Base-by-base conservation (phyloP, 768 basidiomycete genomes). In the Kwoniella bestiolae region DNA sequence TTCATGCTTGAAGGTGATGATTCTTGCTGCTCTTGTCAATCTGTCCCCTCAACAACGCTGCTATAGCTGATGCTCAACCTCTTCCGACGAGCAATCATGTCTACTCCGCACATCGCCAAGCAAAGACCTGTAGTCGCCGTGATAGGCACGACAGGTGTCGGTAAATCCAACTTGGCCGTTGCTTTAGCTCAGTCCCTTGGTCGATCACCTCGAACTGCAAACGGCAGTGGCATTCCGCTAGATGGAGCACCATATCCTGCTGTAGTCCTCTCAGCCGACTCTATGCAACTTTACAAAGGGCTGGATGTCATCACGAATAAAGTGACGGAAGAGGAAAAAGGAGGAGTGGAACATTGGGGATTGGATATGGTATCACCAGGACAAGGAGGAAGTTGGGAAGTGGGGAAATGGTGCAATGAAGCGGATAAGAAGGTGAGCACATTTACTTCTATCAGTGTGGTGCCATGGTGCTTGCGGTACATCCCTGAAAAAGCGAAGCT, bases 301-400 rank as follows among this genome's bases (percentile, higher is more conserved):
- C 86, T 98, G 80, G 90, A 96, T 80, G 83, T 94, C 56, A 89
- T 97, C 74, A 98, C 95, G 28, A 98, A 98, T 82, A 98, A 99
- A 82, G 86, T 94, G 49, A 86, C 94, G 1, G 74, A 83, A 12
- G 82, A 85, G 29, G 94, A 99, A 81, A 88, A 85, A 76, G 84
- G 86, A 52, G 93, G 91, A 3, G 84, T 99, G 21, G 88, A 90
- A 23, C 96, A 99, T 82, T 87, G 90, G 63, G 83, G 98, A 25
- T 91, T 99, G 88, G 90, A 86, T 56, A 89, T 94, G 77, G 92
- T 92, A 70, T 81, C 87, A 21, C 93, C 94, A 1, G 90, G 91
- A 0, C 89, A 93, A 75, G 92, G 72, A 21, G 74, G 70, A 5
- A 74, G 74, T 23, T 82, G 81, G 81, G 81, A 80, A 51, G 63